These are phyloP conservation scores for Bruguiera parviflora DNA, from an alignment of 345 rosid species.

Conservation along the genomic window DNA sequence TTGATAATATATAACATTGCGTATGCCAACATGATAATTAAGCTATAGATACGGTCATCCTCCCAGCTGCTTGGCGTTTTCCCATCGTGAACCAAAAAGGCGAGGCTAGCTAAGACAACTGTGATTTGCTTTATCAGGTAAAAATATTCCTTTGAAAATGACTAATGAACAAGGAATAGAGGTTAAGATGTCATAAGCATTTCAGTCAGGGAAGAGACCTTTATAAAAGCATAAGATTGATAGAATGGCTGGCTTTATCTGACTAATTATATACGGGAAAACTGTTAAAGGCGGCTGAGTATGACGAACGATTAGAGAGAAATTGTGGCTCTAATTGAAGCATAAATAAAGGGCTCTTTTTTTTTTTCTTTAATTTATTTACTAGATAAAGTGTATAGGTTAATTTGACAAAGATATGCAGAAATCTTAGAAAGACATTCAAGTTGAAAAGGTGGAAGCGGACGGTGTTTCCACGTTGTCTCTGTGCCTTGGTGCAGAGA, in stretches of 20 bases:
- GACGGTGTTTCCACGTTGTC: background rate
- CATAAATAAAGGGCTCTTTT: background rate
- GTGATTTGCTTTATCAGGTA: slow-evolving; percentile 43
- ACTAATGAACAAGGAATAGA: slow-evolving; percentile 13
- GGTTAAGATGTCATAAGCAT: slow-evolving; percentile 12
- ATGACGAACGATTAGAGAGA: slow-evolving; percentile 20
- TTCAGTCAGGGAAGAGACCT: slow-evolving; percentile 22
- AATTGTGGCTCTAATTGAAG: slow-evolving; percentile 11
- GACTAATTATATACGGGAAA: background rate
- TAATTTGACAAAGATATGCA: slow-evolving; percentile 21
- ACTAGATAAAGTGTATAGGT: slow-evolving; percentile 1
- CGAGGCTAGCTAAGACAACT: slow-evolving; percentile 21
- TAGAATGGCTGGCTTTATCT: slow-evolving; percentile 18
- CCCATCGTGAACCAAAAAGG: background rate
- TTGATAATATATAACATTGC: background rate
- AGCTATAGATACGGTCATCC: slow-evolving; percentile 6
- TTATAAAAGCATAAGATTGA: slow-evolving; percentile 11
- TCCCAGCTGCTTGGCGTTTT: slow-evolving; percentile 43
- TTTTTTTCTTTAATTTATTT: background rate
- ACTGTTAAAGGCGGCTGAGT: slow-evolving; percentile 24
- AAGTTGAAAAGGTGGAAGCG: background rate
- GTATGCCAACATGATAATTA: slow-evolving; percentile 11
- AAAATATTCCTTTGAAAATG: slow-evolving; percentile 25
- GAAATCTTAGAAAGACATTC: background rate
- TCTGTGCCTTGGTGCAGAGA: background rate